A percentile compares a stretch with the other conserved stretches of the same genome.
Conservation (phyloP, 208 protist species). For the Leishmania lainsoni region DNA sequence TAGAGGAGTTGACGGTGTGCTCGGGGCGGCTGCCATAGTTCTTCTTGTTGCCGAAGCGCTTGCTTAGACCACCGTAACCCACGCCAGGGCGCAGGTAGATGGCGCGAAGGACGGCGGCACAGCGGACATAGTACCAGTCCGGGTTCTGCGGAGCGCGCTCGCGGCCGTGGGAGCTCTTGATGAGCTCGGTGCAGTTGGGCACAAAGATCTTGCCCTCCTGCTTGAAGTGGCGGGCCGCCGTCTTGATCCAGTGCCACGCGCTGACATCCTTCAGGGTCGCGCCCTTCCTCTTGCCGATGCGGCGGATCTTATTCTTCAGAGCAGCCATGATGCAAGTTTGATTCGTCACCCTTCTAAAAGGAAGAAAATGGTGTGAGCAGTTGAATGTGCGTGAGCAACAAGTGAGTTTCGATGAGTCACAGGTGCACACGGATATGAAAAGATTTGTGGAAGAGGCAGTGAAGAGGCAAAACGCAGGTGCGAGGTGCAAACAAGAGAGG, state of each 20-base stretch:
- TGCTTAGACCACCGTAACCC: conserved; percentile 94
- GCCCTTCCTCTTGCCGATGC: conserved; percentile 90
- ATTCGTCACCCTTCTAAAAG: conserved; percentile 16
- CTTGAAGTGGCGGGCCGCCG: conserved; percentile 96
- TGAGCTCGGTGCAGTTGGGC: conserved; percentile 96
- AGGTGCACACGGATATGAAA: not conserved
- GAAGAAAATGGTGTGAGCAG: not conserved
- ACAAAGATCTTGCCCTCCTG: conserved; percentile 93
- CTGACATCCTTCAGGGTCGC: conserved; percentile 95
- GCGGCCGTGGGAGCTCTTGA: conserved; percentile 96
- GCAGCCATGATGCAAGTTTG: conserved; percentile 48
- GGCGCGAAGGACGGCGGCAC: conserved; percentile 96
- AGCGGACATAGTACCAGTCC: conserved; percentile 99
- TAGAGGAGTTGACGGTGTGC: conserved; percentile 86
- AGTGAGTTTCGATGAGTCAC: not conserved
- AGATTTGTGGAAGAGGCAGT: not conserved
- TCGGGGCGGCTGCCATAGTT: conserved; percentile 87
- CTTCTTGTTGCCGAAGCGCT: conserved; percentile 94
- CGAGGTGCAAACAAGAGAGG: not conserved
- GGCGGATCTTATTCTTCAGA: conserved; percentile 76
- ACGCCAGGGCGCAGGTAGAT: conserved; percentile 96
- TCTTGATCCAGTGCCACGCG: conserved; percentile 95
- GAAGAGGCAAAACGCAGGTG: not conserved
- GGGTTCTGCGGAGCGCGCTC: conserved; percentile 96
- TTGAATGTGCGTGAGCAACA: not conserved